Evolutionary conservation across 139 green algal species (phyloP).

Genomic region (Prasinococcaceae sp.): DNA sequence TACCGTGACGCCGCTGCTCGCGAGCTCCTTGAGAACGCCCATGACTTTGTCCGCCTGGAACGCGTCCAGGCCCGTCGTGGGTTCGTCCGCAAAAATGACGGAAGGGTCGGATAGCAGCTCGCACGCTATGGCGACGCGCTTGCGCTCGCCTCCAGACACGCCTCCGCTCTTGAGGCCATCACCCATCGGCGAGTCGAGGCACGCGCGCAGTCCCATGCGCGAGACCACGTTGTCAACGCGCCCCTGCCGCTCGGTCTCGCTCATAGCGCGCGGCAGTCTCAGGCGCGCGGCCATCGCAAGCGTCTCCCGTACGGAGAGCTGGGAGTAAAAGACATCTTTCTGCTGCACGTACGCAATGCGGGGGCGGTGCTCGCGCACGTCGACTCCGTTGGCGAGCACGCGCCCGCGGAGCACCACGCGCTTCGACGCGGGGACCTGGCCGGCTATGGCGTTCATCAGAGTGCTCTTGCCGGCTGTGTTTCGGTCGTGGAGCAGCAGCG

Average conservation of each 20-base stretch:
- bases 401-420: neutral
- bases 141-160: slow-evolving; percentile 31
- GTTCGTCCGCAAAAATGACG: slow-evolving; percentile 30
- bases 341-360: slow-evolving; percentile 21
- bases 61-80: slow-evolving; percentile 33
- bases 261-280: slow-evolving; percentile 19
- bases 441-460: neutral
- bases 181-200: slow-evolving; percentile 20
- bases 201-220: slow-evolving; percentile 9
- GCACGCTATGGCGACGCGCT: slow-evolving; percentile 28
- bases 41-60: slow-evolving; percentile 35
- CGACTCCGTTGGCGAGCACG: neutral
- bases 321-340: slow-evolving; percentile 38
- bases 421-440: neutral
- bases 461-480: slow-evolving; percentile 2
- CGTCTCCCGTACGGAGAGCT: slow-evolving; percentile 32
- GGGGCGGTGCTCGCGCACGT: neutral
- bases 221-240: slow-evolving; percentile 13
- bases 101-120: slow-evolving; percentile 23
- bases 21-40: slow-evolving; percentile 19
- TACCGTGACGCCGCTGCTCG: slow-evolving; percentile 19
- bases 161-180: slow-evolving; percentile 12
- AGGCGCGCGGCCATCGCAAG: slow-evolving; percentile 21
- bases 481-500: neutral
- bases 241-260: slow-evolving; percentile 8